phyloP scores from a whole-genome alignment of 345 rosid genomes.

The Salix caprea region DNA sequence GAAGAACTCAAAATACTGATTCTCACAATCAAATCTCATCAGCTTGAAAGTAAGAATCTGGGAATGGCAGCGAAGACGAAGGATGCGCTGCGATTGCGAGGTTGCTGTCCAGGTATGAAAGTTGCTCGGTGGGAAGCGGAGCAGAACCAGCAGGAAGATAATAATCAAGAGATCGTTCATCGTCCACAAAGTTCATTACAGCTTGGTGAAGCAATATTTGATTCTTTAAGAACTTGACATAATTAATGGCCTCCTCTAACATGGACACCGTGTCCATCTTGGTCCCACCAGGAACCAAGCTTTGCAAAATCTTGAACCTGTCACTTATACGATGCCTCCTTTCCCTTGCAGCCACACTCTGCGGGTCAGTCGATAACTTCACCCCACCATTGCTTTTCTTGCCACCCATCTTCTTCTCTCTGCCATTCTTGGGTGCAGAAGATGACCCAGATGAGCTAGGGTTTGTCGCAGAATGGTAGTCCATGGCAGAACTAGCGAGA shows the following conservation, averaged over 20 bases:
- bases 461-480: slow-evolving; percentile 18
- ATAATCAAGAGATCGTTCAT: not conserved
- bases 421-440: slow-evolving; percentile 5
- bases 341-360: slow-evolving; percentile 86
- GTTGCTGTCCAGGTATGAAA: slow-evolving; percentile 13
- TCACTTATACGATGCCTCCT: slow-evolving; percentile 82
- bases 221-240: slow-evolving; percentile 80
- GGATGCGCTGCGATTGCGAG: slow-evolving; percentile 11
- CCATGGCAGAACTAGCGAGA: slow-evolving; percentile 8
- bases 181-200: slow-evolving; percentile 24
- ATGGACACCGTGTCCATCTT: slow-evolving; percentile 91
- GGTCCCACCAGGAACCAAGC: slow-evolving; percentile 79
- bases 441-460: slow-evolving; percentile 24
- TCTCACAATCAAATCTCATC: not conserved
- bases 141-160: not conserved
- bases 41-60: slow-evolving; percentile 11
- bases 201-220: slow-evolving; percentile 73
- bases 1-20: not conserved
- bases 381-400: slow-evolving; percentile 21
- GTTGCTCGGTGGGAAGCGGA: not conserved
- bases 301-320: slow-evolving; percentile 77
- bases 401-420: slow-evolving; percentile 22
- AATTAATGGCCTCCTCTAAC: slow-evolving; percentile 81
- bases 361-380: slow-evolving; percentile 79
- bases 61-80: not conserved